Conservation (phyloP, 2,329 filamentous ascomycete genomes). For the Boeremia exigua region DNA sequence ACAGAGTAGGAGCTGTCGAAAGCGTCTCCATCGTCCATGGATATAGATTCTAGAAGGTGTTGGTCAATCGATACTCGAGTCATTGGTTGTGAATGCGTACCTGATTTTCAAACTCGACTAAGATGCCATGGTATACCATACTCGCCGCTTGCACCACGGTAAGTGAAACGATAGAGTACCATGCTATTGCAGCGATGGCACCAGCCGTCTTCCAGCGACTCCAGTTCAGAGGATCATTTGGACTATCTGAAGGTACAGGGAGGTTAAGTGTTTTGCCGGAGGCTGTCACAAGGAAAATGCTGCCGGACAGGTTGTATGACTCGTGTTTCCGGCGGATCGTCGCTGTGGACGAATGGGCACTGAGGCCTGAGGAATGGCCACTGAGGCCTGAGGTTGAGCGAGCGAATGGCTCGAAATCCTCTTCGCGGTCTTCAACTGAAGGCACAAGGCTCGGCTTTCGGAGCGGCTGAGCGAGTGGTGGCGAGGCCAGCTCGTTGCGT, state of each 20-base stretch:
- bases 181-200: constrained; percentile 25
- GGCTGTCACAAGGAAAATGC: constrained; percentile 32
- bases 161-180: constrained; percentile 22
- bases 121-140: constrained; percentile 23
- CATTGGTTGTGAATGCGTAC: constrained; percentile 9
- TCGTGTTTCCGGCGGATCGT: constrained; percentile 26
- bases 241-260: constrained; percentile 33
- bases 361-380: background rate
- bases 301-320: constrained; percentile 34
- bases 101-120: constrained; percentile 18
- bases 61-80: background rate
- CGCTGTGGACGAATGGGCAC: background rate
- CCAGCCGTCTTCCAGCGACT: constrained; percentile 26
- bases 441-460: constrained; percentile 17
- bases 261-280: constrained; percentile 31
- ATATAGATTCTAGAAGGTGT: constrained; percentile 19
- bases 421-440: constrained; percentile 4
- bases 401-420: background rate
- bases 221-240: constrained; percentile 35
- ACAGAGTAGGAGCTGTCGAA: constrained; percentile 39
- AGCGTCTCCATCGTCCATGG: constrained; percentile 37
- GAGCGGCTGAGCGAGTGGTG: constrained; percentile 18
- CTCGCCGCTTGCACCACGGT: constrained; percentile 28
- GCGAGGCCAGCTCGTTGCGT: constrained; percentile 23
- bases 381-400: background rate